phyloP scores from a whole-genome alignment of 2,329 filamentous ascomycete genomes.

The Talaromyces albobiverticillius region DNA sequence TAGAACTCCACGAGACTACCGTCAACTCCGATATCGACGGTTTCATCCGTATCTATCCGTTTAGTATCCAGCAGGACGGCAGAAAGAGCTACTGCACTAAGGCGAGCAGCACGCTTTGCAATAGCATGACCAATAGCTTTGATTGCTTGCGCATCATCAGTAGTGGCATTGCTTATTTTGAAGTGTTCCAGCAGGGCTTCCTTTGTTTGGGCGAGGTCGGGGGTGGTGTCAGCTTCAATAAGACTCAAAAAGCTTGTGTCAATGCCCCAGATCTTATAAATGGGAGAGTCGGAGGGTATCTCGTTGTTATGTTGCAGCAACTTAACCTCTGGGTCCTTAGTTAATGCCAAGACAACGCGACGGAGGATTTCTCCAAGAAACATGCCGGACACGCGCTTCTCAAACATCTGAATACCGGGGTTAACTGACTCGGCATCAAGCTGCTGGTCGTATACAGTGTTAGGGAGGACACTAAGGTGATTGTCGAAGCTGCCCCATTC shows the following conservation, averaged over 20 bases:
- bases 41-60: conserved; percentile 64
- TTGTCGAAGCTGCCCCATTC: conserved; percentile 99
- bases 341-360: conserved; percentile 68
- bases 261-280: conserved; percentile 82
- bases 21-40: conserved; percentile 90
- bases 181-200: conserved; percentile 75
- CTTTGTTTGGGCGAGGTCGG: conserved; percentile 69
- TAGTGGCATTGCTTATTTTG: conserved; percentile 70
- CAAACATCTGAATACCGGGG: conserved; percentile 96
- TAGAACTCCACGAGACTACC: conserved; percentile 95
- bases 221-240: conserved; percentile 74
- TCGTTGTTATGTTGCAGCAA: conserved; percentile 74
- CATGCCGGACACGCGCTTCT: conserved; percentile 98
- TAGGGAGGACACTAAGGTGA: conserved; percentile 79
- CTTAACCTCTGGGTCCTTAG: conserved; percentile 63
- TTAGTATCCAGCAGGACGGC: conserved; percentile 80
- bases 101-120: conserved; percentile 80
- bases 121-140: conserved; percentile 80
- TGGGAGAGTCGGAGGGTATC: conserved; percentile 61
- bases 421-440: conserved; percentile 82
- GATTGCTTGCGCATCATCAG: conserved; percentile 84
- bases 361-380: conserved; percentile 94
- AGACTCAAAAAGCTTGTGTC: conserved; percentile 89
- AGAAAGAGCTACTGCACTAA: conserved; percentile 83
- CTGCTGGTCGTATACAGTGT: conserved; percentile 75